Evolutionary conservation across 2,329 filamentous ascomycete genomes (phyloP).

Genomic region (Talaromyces albobiverticillius): DNA sequence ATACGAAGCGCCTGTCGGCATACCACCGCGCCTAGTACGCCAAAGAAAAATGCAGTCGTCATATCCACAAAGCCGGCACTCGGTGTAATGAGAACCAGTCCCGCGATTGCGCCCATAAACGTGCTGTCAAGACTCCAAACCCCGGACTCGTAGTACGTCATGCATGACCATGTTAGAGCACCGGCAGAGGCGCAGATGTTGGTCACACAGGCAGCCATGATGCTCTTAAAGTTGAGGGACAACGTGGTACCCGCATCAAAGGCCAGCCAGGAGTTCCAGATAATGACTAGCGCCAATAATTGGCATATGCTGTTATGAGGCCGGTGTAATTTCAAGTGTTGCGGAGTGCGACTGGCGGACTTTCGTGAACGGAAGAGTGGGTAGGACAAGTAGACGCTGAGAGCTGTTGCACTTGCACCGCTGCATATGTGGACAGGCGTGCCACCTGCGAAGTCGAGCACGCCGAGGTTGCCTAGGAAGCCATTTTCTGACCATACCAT

Average conservation of each 20-base stretch:
- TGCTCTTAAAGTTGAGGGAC: slow-evolving; percentile 49
- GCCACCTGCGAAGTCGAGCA: slow-evolving; percentile 48
- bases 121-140: slow-evolving; percentile 50
- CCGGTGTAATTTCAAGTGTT: slow-evolving; percentile 46
- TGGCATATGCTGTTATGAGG: slow-evolving; percentile 50
- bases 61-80: slow-evolving; percentile 51
- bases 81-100: slow-evolving; percentile 53
- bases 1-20: slow-evolving; percentile 53
- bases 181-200: slow-evolving; percentile 30
- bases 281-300: slow-evolving; percentile 48
- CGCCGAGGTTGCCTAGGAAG: slow-evolving; percentile 43
- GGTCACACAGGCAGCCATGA: slow-evolving; percentile 25
- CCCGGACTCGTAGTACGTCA: slow-evolving; percentile 44
- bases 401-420: slow-evolving; percentile 41
- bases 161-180: slow-evolving; percentile 46
- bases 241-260: slow-evolving; percentile 52
- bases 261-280: slow-evolving; percentile 53
- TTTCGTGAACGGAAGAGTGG: slow-evolving; percentile 48
- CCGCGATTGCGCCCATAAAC: slow-evolving; percentile 54
- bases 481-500: slow-evolving; percentile 49
- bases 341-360: slow-evolving; percentile 44
- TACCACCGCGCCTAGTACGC: slow-evolving; percentile 45
- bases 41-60: slow-evolving; percentile 49
- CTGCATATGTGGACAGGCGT: slow-evolving; percentile 44
- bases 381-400: slow-evolving; percentile 52